These are phyloP conservation scores for Solanum chiquidenum DNA, from an alignment of 257 asterid genomes.

Conservation along the genomic window DNA sequence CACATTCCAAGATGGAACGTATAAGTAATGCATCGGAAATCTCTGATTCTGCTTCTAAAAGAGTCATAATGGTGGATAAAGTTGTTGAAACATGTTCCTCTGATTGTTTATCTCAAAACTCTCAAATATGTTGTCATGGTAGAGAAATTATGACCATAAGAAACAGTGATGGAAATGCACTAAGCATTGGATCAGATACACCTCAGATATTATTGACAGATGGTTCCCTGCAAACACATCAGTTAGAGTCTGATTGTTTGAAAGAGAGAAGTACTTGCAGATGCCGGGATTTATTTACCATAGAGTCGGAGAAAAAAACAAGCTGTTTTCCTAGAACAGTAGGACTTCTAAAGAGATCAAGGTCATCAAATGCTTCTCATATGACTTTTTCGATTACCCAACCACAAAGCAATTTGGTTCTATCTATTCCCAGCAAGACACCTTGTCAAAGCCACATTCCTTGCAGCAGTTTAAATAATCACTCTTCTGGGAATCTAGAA, in stretches of 20 bases:
- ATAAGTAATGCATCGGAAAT: slow-evolving; percentile 33
- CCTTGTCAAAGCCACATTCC: slow-evolving; percentile 16
- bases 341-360: slow-evolving; percentile 5
- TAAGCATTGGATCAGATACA: slow-evolving; percentile 25
- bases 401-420: slow-evolving; percentile 3
- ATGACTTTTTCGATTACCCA: background rate
- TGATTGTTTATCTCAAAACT: slow-evolving; percentile 41
- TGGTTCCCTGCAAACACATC: background rate
- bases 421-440: slow-evolving; percentile 11
- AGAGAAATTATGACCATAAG: slow-evolving; percentile 38
- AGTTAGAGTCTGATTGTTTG: slow-evolving; percentile 9
- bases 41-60: slow-evolving; percentile 25
- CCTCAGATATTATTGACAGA: slow-evolving; percentile 13
- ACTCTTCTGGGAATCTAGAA: slow-evolving; percentile 8
- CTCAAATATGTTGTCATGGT: slow-evolving; percentile 42
- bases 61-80: slow-evolving; percentile 30
- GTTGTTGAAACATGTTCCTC: slow-evolving; percentile 43
- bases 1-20: slow-evolving; percentile 33
- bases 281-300: slow-evolving; percentile 12
- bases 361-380: slow-evolving; percentile 6
- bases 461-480: slow-evolving; percentile 10
- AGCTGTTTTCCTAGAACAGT: slow-evolving; percentile 27
- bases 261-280: slow-evolving; percentile 9
- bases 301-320: slow-evolving; percentile 16
- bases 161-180: slow-evolving; percentile 51